Conservation (phyloP, 1,139 yeast genomes). For the Blastobotrys persicus region DNA sequence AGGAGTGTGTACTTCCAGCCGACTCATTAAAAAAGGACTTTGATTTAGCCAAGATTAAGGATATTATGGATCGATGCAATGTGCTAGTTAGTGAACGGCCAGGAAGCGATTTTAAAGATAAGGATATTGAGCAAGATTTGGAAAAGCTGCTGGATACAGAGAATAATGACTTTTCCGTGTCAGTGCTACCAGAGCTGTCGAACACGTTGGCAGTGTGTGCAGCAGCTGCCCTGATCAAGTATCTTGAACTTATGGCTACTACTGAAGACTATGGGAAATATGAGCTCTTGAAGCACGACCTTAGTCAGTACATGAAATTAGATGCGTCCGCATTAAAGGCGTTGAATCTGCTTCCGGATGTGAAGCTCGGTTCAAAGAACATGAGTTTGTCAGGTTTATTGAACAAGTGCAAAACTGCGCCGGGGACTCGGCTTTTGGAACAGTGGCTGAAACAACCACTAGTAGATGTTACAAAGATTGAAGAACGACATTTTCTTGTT, state of each 20-base stretch:
- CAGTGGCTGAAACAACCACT: slow-evolving; percentile 97
- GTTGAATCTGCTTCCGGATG: slow-evolving; percentile 73
- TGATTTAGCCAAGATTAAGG: slow-evolving; percentile 42
- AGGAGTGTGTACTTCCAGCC: slow-evolving; percentile 64
- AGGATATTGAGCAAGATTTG: slow-evolving; percentile 73
- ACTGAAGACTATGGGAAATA: slow-evolving; percentile 48
- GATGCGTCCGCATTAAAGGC: slow-evolving; percentile 91
- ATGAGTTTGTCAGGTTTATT: slow-evolving; percentile 77
- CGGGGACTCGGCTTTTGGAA: slow-evolving; percentile 80
- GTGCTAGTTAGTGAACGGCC: slow-evolving; percentile 64
- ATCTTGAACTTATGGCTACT: slow-evolving; percentile 60
- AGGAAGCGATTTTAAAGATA: slow-evolving; percentile 52
- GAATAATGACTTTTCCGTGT: slow-evolving; percentile 41
- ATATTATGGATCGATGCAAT: slow-evolving; percentile 70
- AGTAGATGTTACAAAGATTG: slow-evolving; percentile 57
- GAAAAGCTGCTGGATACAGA: slow-evolving; percentile 58
- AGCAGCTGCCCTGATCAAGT: slow-evolving; percentile 58
- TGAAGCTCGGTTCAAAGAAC: slow-evolving; percentile 48
- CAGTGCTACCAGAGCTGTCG: slow-evolving; percentile 58
- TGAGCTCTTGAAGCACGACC: slow-evolving; percentile 59
- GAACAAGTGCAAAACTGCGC: slow-evolving; percentile 81
- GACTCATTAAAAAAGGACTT: slow-evolving; percentile 37
- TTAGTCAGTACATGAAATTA: slow-evolving; percentile 77
- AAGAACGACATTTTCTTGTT: slow-evolving; percentile 70
- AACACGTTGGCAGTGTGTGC: slow-evolving; percentile 50